Conservation (phyloP, 1,284 basidiomycete genomes). For the Ustilago hordei region DNA sequence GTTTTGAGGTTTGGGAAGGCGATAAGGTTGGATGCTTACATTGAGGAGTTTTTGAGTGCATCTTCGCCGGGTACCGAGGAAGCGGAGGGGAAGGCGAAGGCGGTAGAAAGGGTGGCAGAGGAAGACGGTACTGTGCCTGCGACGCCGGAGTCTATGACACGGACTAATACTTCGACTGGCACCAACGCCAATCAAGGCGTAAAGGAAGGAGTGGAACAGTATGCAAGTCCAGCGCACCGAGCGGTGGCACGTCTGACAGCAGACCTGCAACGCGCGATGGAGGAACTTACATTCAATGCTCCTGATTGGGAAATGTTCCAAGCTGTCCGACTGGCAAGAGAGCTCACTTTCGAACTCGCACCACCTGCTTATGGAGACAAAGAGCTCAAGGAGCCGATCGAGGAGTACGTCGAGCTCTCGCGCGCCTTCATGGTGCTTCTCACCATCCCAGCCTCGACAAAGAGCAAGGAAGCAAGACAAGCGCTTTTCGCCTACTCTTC, state of each 20-base stretch:
- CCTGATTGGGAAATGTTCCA: constrained; percentile 92
- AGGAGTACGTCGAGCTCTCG: constrained; percentile 31
- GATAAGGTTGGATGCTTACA: constrained; percentile 80
- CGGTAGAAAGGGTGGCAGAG: background rate
- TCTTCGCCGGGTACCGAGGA: background rate
- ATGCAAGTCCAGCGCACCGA: constrained; percentile 72
- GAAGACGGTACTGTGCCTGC: constrained; percentile 41
- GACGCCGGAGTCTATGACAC: constrained; percentile 43
- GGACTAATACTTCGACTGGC: constrained; percentile 12
- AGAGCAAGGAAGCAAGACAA: constrained; percentile 13
- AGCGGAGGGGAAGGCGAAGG: background rate
- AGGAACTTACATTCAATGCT: constrained; percentile 86
- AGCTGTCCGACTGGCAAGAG: constrained; percentile 86
- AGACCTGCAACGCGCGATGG: constrained; percentile 78
- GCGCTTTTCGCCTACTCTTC: constrained; percentile 34
- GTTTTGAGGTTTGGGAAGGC: constrained; percentile 79
- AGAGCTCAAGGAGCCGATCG: constrained; percentile 15
- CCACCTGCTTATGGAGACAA: constrained; percentile 3
- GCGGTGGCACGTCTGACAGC: constrained; percentile 90
- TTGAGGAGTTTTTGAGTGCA: constrained; percentile 77
- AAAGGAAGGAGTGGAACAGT: constrained; percentile 3
- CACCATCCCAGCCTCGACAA: constrained; percentile 17
- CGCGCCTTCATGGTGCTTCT: constrained; percentile 22
- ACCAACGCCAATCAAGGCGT: background rate
- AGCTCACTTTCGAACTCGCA: constrained; percentile 79